A percentile compares a stretch with the other conserved stretches of the same genome.
Evolutionary conservation across 306 rosid genomes (phyloP).

Genomic region (Castanea sativa): DNA sequence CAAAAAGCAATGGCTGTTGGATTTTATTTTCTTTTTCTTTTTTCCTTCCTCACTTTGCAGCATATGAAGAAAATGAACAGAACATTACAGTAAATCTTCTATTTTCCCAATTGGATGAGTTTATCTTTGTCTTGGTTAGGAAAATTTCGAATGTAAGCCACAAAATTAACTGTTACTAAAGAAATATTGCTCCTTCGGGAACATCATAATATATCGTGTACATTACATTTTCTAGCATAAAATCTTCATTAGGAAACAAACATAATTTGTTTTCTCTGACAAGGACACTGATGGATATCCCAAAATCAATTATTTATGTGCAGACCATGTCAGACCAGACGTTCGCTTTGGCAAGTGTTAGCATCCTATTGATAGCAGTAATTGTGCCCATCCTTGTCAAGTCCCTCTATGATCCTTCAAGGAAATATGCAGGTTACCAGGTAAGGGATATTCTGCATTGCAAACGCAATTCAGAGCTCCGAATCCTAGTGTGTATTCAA

Average conservation of each 20-base stretch:
- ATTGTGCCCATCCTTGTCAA: slow-evolving; percentile 37
- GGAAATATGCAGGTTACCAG: slow-evolving; percentile 45
- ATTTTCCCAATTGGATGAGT: no score
- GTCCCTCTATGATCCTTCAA: slow-evolving; percentile 47
- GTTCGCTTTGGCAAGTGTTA: slow-evolving; percentile 12
- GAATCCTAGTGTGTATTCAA: slow-evolving; percentile 35
- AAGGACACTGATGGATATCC: background rate
- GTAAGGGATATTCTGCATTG: slow-evolving; percentile 37
- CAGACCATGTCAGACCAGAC: slow-evolving; percentile 19
- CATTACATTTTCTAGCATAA: background rate
- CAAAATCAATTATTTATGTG: background rate
- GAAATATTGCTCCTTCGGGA: no score
- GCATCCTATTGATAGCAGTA: slow-evolving; percentile 24
- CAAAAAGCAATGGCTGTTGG: no score
- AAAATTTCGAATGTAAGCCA: no score
- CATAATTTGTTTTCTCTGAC: background rate
- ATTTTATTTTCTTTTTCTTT: background rate
- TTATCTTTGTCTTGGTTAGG: no score
- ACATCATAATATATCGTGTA: background rate
- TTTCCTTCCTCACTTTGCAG: background rate
- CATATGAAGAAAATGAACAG: background rate
- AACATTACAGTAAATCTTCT: no score
- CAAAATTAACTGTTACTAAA: no score
- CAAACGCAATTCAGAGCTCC: slow-evolving; percentile 29
- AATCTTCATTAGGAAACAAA: background rate